phyloP scores from a whole-genome alignment of 78 protist genomes.

The Dictyostelium purpureum region DNA sequence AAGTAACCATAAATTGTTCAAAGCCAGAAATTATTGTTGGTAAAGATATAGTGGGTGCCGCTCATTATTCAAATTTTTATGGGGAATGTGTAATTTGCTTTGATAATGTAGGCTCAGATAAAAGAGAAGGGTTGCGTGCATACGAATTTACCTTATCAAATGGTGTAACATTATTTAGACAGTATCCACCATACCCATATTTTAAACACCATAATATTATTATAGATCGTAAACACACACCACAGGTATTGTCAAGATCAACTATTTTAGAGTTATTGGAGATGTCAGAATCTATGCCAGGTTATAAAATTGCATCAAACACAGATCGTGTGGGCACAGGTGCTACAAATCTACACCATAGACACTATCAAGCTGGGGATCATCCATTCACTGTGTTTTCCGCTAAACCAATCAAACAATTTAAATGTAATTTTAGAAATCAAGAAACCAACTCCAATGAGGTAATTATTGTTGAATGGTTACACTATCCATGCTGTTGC shows the following conservation, averaged over 20 bases:
- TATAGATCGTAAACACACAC: conserved; percentile 20
- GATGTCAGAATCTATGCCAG: conserved; percentile 42
- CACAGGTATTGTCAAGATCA: neutral
- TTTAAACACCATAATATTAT: conserved; percentile 52
- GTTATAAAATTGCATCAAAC: conserved; percentile 63
- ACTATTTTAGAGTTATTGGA: conserved; percentile 54
- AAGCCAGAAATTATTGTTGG: conserved; percentile 68
- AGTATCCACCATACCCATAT: conserved; percentile 71
- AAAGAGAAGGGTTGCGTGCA: conserved; percentile 50
- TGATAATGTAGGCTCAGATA: conserved; percentile 59
- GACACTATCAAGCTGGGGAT: conserved; percentile 77
- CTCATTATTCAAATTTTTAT: conserved; percentile 37
- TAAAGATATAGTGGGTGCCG: neutral
- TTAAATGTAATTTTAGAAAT: neutral
- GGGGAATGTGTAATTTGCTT: conserved; percentile 74
- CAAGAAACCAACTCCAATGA: neutral
- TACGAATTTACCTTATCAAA: conserved; percentile 17
- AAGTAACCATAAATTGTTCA: conserved; percentile 65
- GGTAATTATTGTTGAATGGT: neutral
- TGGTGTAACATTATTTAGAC: conserved; percentile 15
- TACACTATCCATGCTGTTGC: conserved; percentile 64
- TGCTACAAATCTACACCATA: conserved; percentile 26
- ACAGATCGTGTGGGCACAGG: conserved; percentile 67
- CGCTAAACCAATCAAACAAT: neutral
- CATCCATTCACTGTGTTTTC: conserved; percentile 13